These are phyloP conservation scores for Haplographium delicatum DNA, from an alignment of 495 filamentous ascomycete species.

Conservation along the genomic window DNA sequence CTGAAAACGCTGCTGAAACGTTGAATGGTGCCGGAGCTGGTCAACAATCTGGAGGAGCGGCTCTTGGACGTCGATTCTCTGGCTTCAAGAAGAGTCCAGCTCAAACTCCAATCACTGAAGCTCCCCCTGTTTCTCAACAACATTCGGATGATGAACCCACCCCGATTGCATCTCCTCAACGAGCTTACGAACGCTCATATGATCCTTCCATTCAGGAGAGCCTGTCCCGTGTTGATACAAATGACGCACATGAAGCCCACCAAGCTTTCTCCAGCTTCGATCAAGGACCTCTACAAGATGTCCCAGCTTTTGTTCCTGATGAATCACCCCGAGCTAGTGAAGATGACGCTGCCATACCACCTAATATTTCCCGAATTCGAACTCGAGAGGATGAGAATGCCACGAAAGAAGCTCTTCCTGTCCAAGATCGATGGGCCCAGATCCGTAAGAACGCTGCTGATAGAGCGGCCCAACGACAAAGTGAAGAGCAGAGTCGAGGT, in stretches of 20 bases:
- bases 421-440: slow-evolving; percentile 83
- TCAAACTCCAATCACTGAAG: slow-evolving; percentile 4
- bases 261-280: slow-evolving; percentile 79
- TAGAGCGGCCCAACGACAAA: slow-evolving; percentile 53
- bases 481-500: slow-evolving; percentile 49
- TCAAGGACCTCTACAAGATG: slow-evolving; percentile 82
- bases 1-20: slow-evolving; percentile 40
- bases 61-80: slow-evolving; percentile 21
- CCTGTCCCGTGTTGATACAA: slow-evolving; percentile 56
- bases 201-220: slow-evolving; percentile 49
- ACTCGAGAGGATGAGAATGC: slow-evolving; percentile 2
- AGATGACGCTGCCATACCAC: slow-evolving; percentile 34
- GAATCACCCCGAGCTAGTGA: slow-evolving; percentile 49
- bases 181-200: slow-evolving; percentile 35
- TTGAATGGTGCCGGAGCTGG: slow-evolving; percentile 24
- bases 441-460: slow-evolving; percentile 92
- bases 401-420: slow-evolving; percentile 28
- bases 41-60: slow-evolving; percentile 7
- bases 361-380: slow-evolving; percentile 8
- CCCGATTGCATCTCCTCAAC: slow-evolving; percentile 25
- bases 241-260: slow-evolving; percentile 59
- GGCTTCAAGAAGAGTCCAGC: slow-evolving; percentile 20
- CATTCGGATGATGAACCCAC: slow-evolving; percentile 25
- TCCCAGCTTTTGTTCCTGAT: slow-evolving; percentile 77
- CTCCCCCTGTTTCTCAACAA: slow-evolving; percentile 8